Base-by-base conservation (phyloP, 371 early-diverging fungal genomes). In the Smittium culicis region DNA sequence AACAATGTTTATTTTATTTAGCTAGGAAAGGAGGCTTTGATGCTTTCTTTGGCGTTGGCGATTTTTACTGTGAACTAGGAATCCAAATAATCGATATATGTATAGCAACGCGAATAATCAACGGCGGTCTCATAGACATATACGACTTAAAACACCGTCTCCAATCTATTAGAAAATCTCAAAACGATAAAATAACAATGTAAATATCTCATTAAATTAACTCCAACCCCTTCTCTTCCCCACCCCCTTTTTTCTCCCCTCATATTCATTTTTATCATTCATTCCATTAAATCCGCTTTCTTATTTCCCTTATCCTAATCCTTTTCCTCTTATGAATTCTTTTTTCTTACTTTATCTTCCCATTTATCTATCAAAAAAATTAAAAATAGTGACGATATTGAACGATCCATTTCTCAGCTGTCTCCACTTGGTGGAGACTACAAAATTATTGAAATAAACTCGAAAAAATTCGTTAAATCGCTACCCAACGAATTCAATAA, bases 11-110 rank as follows among this genome's bases (percentile, higher is more conserved):
- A n/a, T n/a, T n/a, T n/a, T n/a, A 56, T n/a, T 5, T 66, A 66
- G 91, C 95, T 29, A 91, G 91, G 70, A 96, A 96, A 75, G 93
- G 94, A 31, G 90, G 91, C 69, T 93, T 94, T 93, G 85, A 91
- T 0, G 93, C 92, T 67, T 74, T 95, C 27, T 78, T 97, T 3
- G 97, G 98, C 0, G 86, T 95, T 0, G 93, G 96, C n/a, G 96
- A 96, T 72, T 98, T 96, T 77, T 98, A 98, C 75, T 94, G 92
- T 71, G 96, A 96, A 64, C 81, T 97, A 3, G 92, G 88, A 0
- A 86, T 97, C 27, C 95, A 94, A 70, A 87, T 93, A 55, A 86
- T 90, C 31, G 93, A 94, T 67, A 83, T 86, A 0, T 98, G 96
- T 67, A 80, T 94, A 28, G 80, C 82, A 16, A 90, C 92, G 0